A percentile compares a stretch with the other conserved stretches of the same genome.
Conservation (phyloP, 306 rosid genomes). For the Fragaria nilgerrensis region DNA sequence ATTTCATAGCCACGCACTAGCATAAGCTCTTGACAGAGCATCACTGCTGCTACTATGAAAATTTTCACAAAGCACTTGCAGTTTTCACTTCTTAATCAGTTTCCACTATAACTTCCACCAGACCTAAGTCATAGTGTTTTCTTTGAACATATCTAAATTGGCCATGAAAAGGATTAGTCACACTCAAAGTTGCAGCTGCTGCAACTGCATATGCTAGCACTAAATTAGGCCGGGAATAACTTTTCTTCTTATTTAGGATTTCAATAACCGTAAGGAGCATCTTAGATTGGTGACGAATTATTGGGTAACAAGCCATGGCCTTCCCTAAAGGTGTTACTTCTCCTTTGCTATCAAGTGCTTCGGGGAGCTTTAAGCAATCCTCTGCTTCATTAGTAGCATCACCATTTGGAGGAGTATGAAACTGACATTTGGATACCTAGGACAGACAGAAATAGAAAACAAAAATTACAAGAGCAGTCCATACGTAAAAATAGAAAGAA, state of each 20-base stretch:
- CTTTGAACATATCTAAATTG: constrained; percentile 52
- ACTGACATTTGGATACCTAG: too few species aligned
- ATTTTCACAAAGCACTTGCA: constrained; percentile 44
- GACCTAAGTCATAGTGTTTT: constrained; percentile 34
- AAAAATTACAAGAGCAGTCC: too few species aligned
- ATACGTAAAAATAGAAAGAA: too few species aligned
- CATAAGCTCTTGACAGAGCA: constrained; percentile 65
- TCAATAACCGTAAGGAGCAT: constrained; percentile 74
- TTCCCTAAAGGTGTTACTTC: too few species aligned
- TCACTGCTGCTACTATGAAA: constrained; percentile 62
- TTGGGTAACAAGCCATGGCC: too few species aligned
- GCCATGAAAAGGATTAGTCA: constrained; percentile 59
- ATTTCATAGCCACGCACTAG: constrained; percentile 69
- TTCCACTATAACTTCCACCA: constrained; percentile 33
- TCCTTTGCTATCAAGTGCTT: too few species aligned
- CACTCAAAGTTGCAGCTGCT: constrained; percentile 76
- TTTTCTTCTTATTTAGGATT: constrained; percentile 41
- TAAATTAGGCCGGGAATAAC: constrained; percentile 48
- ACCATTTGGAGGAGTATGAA: too few species aligned
- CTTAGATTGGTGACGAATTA: constrained; percentile 11
- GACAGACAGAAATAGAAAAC: too few species aligned
- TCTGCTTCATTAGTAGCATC: too few species aligned
- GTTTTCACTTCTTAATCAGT: constrained; percentile 48
- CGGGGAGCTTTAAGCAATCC: too few species aligned
- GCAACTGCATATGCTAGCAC: constrained; percentile 72